Conservation (phyloP, 2,329 filamentous ascomycete species). For the Phialophora verrucosa region DNA sequence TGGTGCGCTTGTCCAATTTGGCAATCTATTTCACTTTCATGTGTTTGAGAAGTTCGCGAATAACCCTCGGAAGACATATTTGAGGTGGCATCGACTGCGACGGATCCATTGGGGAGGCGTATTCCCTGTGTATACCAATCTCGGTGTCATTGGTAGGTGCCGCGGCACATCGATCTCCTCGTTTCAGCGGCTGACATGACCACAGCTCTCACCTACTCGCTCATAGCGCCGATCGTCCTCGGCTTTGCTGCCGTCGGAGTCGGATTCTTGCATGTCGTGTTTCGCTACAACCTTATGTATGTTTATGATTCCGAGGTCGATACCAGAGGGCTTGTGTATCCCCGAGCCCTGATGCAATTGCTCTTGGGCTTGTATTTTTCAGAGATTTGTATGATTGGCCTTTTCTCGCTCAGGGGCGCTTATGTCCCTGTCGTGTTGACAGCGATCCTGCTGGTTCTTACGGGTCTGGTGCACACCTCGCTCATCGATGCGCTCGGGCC, state of each 20-base stretch:
- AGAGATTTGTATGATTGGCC: conserved; percentile 80
- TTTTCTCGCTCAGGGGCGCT: conserved; percentile 64
- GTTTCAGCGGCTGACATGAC: neutral
- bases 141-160: conserved; percentile 68
- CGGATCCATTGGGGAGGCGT: conserved; percentile 82
- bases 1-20: conserved; percentile 46
- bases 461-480: conserved; percentile 72
- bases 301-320: conserved; percentile 82
- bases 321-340: conserved; percentile 86
- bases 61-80: conserved; percentile 77
- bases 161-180: neutral
- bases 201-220: conserved; percentile 80
- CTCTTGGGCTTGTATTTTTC: conserved; percentile 83
- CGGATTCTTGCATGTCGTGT: conserved; percentile 80
- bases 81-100: conserved; percentile 73
- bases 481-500: conserved; percentile 53
- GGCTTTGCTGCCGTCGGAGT: conserved; percentile 81
- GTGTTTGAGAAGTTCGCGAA: conserved; percentile 39
- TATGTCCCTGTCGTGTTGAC: conserved; percentile 73
- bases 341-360: conserved; percentile 84
- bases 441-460: conserved; percentile 76
- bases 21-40: conserved; percentile 60
- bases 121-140: conserved; percentile 79
- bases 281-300: conserved; percentile 88
- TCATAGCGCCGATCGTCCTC: conserved; percentile 83